Evolutionary conservation across 2,329 filamentous ascomycete species (phyloP), one percentile per base, ranked within the genome.

Genomic region (Fusarium austroafricanum): DNA sequence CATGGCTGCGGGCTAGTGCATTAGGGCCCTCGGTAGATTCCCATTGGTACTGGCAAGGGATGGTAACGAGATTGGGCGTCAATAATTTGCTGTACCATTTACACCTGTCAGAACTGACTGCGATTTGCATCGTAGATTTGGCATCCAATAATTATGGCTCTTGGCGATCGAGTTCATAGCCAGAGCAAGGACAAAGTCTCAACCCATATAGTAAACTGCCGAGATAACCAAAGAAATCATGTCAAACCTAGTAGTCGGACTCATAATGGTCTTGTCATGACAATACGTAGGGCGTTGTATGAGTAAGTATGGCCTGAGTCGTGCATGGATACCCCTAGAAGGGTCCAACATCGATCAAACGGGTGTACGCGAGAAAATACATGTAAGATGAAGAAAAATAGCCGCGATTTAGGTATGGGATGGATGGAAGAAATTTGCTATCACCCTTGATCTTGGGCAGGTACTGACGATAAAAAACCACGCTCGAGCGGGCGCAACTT

Each of bases 351-450:
- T 45, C 42, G 58, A 46, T 59, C 35, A 45, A 52, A 65, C 59
- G 52, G 61, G 60, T 64, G 61, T 64, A 64, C 52, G 61, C 61
- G 61, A 64, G 26, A 56, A 42, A 33, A 64, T 46, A 64, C 59
- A 64, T 59, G 52, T 37, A 47, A 23, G 28, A 43, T 33, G 38
- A 53, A 47, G 37, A 62, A 57, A 63, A 68, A 51, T 49, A 67
- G 65, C 35, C 58, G 64, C 58, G 57, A 54, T 54, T 38, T 43
- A 26, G 10, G 29, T 26, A 31, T 47, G 46, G 23, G 42, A 56
- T 62, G 57, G 59, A 46, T 45, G 51, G 44, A 51, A 20, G 52
- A 49, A 64, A 64, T 46, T 45, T 55, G 40, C 21, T 42, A 65
- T 45, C 21, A 43, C 40, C 59, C 59, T 56, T 52, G 54, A 28